phyloP scores from a whole-genome alignment of 441 rosid species.

The Omphalea diandra region DNA sequence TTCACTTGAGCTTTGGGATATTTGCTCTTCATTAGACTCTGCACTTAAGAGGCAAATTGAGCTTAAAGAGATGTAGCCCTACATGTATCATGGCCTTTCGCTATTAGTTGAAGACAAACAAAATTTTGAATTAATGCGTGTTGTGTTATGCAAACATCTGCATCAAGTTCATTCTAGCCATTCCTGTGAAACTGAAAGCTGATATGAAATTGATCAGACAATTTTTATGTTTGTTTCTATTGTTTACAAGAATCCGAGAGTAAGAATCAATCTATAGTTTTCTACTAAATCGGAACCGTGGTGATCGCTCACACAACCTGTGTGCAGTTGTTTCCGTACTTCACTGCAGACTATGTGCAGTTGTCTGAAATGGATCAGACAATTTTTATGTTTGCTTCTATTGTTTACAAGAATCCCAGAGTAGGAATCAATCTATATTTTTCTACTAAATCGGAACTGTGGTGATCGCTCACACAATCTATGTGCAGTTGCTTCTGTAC shows the following conservation, averaged over 20 bases:
- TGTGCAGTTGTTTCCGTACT: too few relatives aligned
- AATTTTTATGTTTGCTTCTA: neutral
- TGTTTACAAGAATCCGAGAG: neutral
- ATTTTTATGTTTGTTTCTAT: neutral
- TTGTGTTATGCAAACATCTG: neutral
- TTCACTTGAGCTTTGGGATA: neutral
- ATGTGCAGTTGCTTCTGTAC: constrained; percentile 1
- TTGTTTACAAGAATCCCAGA: neutral
- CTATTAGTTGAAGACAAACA: neutral
- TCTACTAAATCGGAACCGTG: neutral
- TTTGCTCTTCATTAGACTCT: neutral
- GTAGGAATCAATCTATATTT: neutral
- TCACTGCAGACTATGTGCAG: too few relatives aligned
- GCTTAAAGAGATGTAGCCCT: neutral
- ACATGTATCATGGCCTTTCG: neutral
- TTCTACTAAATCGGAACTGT: neutral
- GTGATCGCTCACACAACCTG: too few relatives aligned
- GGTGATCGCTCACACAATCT: neutral
- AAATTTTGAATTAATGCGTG: neutral
- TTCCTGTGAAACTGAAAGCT: neutral
- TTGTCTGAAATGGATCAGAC: neutral
- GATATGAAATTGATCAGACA: neutral
- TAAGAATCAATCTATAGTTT: neutral
- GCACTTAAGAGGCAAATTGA: neutral
- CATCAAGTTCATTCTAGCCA: neutral